These are phyloP conservation scores for Lasiodiplodia theobromae DNA, from an alignment of 2,329 filamentous ascomycete species.

Conservation along the genomic window DNA sequence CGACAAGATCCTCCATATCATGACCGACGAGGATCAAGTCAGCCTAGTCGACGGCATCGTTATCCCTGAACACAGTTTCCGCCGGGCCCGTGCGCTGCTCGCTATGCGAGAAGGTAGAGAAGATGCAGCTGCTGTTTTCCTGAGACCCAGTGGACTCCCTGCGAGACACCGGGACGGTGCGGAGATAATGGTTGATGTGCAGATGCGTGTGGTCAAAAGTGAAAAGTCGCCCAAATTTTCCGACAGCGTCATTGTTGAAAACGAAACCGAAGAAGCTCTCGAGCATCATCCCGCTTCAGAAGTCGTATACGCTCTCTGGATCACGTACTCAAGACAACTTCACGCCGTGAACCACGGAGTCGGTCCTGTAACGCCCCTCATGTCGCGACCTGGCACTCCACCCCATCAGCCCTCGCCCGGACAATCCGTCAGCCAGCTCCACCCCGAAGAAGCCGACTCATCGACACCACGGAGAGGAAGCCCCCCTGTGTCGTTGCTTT, in stretches of 20 bases:
- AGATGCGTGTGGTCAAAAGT: constrained; percentile 95
- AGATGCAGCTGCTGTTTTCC: constrained; percentile 77
- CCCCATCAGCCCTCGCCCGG: constrained; percentile 81
- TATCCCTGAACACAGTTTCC: constrained; percentile 93
- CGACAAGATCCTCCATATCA: constrained; percentile 78
- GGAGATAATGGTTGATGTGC: constrained; percentile 91
- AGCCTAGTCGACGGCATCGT: constrained; percentile 91
- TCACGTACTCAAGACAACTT: constrained; percentile 93
- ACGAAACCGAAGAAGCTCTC: constrained; percentile 57
- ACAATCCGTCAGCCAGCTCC: constrained; percentile 60
- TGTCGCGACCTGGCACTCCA: constrained; percentile 73
- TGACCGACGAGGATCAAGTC: constrained; percentile 87
- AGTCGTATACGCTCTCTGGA: constrained; percentile 93
- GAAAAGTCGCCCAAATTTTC: constrained; percentile 62
- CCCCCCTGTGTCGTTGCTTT: constrained; percentile 55
- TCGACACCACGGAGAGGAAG: constrained; percentile 41
- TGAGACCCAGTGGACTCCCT: constrained; percentile 82
- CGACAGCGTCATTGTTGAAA: constrained; percentile 70
- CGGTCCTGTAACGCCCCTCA: constrained; percentile 67
- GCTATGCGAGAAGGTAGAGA: constrained; percentile 82
- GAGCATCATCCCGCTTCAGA: constrained; percentile 63
- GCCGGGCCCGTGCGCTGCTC: constrained; percentile 83
- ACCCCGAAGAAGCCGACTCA: constrained; percentile 45
- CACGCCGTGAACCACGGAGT: constrained; percentile 74
- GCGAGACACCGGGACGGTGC: constrained; percentile 90